A percentile compares a stretch with the other conserved stretches of the same genome.
phyloP scores from a whole-genome alignment of 1,284 basidiomycete species.

The Puccinia hordei region DNA sequence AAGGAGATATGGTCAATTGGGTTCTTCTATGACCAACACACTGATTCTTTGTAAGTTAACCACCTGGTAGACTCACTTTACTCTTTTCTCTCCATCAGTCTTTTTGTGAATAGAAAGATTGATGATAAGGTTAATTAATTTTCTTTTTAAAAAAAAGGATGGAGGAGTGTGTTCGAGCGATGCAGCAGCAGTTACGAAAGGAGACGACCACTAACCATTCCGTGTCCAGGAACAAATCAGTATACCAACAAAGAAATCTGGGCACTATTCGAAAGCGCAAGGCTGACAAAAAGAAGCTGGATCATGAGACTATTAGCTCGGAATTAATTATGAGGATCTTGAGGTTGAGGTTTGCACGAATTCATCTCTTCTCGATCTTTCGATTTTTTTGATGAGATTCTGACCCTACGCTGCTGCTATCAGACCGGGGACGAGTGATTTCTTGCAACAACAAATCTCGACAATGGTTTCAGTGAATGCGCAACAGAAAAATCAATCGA shows the following conservation, averaged over 20 bases:
- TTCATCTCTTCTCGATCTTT: background rate
- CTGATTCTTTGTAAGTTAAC: slow-evolving; percentile 46
- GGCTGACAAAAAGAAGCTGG: slow-evolving; percentile 76
- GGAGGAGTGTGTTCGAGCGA: slow-evolving; percentile 85
- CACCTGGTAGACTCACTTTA: background rate
- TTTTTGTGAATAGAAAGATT: slow-evolving; percentile 42
- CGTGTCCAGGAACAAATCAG: slow-evolving; percentile 74
- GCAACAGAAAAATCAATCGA: slow-evolving; percentile 28
- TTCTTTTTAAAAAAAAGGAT: slow-evolving; percentile 61
- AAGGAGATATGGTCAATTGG: slow-evolving; percentile 63
- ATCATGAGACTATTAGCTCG: slow-evolving; percentile 68
- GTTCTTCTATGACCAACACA: slow-evolving; percentile 11
- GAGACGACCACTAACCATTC: slow-evolving; percentile 73
- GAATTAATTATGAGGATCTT: slow-evolving; percentile 90
- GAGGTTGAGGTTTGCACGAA: slow-evolving; percentile 75
- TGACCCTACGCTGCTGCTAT: background rate
- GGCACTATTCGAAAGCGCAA: slow-evolving; percentile 95
- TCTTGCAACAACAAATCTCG: slow-evolving; percentile 74
- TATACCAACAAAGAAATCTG: slow-evolving; percentile 81
- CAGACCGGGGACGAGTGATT: slow-evolving; percentile 79
- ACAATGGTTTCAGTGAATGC: slow-evolving; percentile 54
- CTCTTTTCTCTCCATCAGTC: slow-evolving; percentile 48
- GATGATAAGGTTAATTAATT: slow-evolving; percentile 56
- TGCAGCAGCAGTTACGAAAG: slow-evolving; percentile 75
- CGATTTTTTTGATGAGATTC: background rate